Conservation (phyloP, 352 stramenopile species). For the Stramenopiles sp. region DNA sequence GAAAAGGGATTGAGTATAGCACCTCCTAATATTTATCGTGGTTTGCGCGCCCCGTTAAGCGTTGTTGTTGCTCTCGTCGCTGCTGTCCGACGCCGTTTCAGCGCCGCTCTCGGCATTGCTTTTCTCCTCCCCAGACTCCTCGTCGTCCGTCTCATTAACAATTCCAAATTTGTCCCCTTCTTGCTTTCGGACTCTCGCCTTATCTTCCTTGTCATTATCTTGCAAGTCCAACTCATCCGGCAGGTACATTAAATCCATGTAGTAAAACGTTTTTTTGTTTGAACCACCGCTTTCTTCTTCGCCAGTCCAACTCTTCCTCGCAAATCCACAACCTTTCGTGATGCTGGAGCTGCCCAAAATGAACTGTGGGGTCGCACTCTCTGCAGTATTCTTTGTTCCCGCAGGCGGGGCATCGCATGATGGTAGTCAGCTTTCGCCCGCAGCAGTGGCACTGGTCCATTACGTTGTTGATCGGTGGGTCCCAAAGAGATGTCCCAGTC, state of each 20-base stretch:
- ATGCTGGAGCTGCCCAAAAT: background rate
- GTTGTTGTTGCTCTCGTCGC: no score
- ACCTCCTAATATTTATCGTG: no score
- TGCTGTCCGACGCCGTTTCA: background rate
- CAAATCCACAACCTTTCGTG: background rate
- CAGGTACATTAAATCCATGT: constrained; percentile 1
- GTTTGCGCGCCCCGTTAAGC: no score
- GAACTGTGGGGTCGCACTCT: background rate
- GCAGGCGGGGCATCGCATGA: background rate
- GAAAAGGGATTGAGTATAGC: no score
- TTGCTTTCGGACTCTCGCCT: no score
- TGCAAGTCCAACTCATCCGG: background rate
- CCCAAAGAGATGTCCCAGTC: background rate
- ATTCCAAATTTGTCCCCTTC: no score
- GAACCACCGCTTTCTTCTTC: background rate
- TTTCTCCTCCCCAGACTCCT: background rate
- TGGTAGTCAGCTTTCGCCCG: background rate
- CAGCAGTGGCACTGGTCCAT: background rate
- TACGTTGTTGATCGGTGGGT: background rate
- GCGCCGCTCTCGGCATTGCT: background rate
- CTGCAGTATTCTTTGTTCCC: background rate
- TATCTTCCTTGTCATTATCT: background rate
- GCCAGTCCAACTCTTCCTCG: background rate
- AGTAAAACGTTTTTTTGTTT: constrained; percentile 7
- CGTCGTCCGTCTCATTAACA: background rate